Evolutionary conservation across 768 basidiomycete species (phyloP).

Genomic region (Candolleomyces aberdarensis): DNA sequence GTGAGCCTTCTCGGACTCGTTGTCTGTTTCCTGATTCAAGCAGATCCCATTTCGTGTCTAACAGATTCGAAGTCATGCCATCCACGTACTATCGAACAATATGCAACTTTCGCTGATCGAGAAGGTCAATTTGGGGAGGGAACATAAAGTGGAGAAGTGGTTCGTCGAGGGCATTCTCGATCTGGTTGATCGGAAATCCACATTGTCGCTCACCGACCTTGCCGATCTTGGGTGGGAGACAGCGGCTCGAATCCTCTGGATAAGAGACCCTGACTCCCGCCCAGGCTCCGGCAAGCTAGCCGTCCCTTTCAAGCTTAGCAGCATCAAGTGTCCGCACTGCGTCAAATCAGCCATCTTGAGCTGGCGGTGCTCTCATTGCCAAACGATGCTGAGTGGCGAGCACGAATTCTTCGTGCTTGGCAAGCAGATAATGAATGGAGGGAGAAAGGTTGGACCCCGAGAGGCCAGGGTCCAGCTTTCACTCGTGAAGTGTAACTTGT

Average conservation of each 20-base stretch:
- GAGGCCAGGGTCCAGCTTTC: too few species aligned
- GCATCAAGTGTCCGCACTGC: not conserved
- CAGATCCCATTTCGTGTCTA: not conserved
- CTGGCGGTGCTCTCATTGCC: too few species aligned
- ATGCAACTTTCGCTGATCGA: not conserved
- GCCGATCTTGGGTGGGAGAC: not conserved
- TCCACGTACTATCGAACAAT: not conserved
- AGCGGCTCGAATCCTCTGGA: not conserved
- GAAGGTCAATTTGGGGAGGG: not conserved
- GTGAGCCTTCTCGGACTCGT: not conserved
- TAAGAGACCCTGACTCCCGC: not conserved
- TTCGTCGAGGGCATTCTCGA: not conserved
- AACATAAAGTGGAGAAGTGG: not conserved
- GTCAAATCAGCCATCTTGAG: not conserved
- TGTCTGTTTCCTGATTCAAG: not conserved
- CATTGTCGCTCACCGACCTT: not conserved
- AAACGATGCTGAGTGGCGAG: too few species aligned
- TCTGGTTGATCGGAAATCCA: not conserved
- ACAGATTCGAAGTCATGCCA: not conserved
- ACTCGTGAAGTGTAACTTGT: too few species aligned
- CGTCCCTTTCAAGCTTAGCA: not conserved
- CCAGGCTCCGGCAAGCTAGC: not conserved
- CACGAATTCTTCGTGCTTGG: too few species aligned
- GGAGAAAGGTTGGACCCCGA: too few species aligned
- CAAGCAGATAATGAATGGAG: too few species aligned